A percentile compares a stretch with the other conserved stretches of the same genome.
Evolutionary conservation across 2,329 filamentous ascomycete species (phyloP).

Genomic region (Coniochaeta hoffmannii): DNA sequence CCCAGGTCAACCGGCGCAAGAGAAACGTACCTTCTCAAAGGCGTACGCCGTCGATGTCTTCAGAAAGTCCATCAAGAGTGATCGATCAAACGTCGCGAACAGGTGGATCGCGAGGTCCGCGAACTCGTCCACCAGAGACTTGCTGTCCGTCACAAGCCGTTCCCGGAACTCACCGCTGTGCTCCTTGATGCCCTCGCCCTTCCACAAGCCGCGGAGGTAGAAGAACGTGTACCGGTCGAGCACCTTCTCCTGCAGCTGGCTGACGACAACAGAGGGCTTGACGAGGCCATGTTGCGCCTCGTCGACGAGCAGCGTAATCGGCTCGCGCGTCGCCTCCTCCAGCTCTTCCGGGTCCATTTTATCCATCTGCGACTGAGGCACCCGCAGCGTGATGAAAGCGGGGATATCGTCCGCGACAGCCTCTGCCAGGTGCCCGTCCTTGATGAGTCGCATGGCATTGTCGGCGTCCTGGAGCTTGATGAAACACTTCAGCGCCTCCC

Average conservation of each 20-base stretch:
- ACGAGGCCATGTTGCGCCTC: conserved; percentile 88
- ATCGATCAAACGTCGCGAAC: conserved; percentile 76
- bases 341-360: conserved; percentile 53
- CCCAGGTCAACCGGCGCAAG: background rate
- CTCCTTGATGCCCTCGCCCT: conserved; percentile 57
- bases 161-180: conserved; percentile 47
- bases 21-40: conserved; percentile 60
- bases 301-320: conserved; percentile 78
- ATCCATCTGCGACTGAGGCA: conserved; percentile 62
- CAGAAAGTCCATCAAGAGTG: conserved; percentile 79
- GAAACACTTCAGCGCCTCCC: conserved; percentile 82
- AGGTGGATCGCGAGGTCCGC: conserved; percentile 80
- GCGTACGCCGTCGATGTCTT: conserved; percentile 78
- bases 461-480: conserved; percentile 90
- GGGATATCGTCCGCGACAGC: conserved; percentile 85
- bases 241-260: conserved; percentile 63
- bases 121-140: conserved; percentile 73
- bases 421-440: conserved; percentile 83
- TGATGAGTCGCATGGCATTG: conserved; percentile 76
- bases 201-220: conserved; percentile 84
- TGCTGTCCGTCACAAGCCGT: conserved; percentile 49
- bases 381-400: conserved; percentile 78
- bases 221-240: conserved; percentile 78
- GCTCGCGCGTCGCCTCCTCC: conserved; percentile 72
- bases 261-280: conserved; percentile 66